phyloP scores from a whole-genome alignment of 768 basidiomycete genomes.

The Heimioporus sp. region DNA sequence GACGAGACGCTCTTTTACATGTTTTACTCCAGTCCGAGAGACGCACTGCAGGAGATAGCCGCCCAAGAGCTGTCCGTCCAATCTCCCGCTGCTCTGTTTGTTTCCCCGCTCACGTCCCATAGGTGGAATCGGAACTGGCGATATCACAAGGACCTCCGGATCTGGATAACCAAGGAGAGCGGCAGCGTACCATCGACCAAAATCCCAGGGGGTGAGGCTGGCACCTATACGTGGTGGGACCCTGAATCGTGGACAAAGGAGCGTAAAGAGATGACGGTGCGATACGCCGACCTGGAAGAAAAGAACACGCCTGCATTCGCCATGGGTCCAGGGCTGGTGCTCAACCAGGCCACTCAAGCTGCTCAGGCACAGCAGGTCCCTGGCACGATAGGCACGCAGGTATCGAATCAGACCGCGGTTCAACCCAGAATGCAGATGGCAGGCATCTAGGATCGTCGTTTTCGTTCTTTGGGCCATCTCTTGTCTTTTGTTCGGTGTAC shows the following conservation, averaged over 20 bases:
- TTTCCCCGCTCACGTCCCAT: neutral
- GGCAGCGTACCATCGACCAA: slow-evolving; percentile 75
- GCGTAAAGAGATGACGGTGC: slow-evolving; percentile 73
- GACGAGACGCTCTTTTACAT: slow-evolving; percentile 98
- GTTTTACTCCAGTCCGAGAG: slow-evolving; percentile 93
- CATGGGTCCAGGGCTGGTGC: slow-evolving; percentile 46
- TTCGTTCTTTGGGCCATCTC: slow-evolving; percentile 7
- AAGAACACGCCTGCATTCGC: slow-evolving; percentile 64
- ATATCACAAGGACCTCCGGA: slow-evolving; percentile 88
- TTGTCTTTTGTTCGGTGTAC: neutral
- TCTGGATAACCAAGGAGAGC: slow-evolving; percentile 84
- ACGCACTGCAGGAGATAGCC: slow-evolving; percentile 91
- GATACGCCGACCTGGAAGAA: slow-evolving; percentile 74
- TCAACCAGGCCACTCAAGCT: slow-evolving; percentile 32
- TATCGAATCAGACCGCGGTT: slow-evolving; percentile 22
- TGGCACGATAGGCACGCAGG: slow-evolving; percentile 28
- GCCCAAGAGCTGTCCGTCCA: slow-evolving; percentile 87
- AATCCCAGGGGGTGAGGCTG: slow-evolving; percentile 79
- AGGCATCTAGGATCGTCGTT: slow-evolving; percentile 23
- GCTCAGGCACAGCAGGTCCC: slow-evolving; percentile 40
- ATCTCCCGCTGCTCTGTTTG: no score
- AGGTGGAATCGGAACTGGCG: slow-evolving; percentile 96
- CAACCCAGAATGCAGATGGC: slow-evolving; percentile 36
- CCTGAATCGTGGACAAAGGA: slow-evolving; percentile 76
- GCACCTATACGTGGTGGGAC: slow-evolving; percentile 90